Percentiles rank a stretch among this genome's conserved stretches.
phyloP scores from a whole-genome alignment of 768 basidiomycete species.

The Termitomyces bulborhizus region DNA sequence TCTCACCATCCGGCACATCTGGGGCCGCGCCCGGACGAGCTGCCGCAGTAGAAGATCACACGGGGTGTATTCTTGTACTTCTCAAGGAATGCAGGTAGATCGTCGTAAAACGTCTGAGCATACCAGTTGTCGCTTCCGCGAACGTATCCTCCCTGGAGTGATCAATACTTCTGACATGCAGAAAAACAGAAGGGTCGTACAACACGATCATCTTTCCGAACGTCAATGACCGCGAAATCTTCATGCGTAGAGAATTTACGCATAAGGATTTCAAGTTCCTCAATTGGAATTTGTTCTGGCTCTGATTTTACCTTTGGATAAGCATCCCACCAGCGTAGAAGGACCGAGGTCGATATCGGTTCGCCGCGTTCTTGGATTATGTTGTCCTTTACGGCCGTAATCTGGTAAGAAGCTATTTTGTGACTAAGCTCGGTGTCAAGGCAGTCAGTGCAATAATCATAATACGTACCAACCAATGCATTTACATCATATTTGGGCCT shows the following conservation, averaged over 20 bases:
- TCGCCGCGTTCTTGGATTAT: conserved; percentile 1
- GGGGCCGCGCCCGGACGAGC: conserved; percentile 45
- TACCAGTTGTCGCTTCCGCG: conserved; percentile 41
- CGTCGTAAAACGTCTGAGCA: conserved; percentile 46
- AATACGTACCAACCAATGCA: conserved; percentile 34
- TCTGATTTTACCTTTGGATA: conserved; percentile 35
- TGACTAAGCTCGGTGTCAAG: neutral
- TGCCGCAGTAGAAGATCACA: conserved; percentile 51
- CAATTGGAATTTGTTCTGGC: conserved; percentile 24
- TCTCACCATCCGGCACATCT: conserved; percentile 50
- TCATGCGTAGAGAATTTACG: conserved; percentile 9
- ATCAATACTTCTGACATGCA: neutral
- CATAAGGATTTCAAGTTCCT: conserved; percentile 32
- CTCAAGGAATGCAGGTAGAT: conserved; percentile 34
- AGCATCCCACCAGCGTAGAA: conserved; percentile 49
- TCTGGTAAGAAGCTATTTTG: conserved; percentile 36
- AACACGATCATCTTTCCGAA: conserved; percentile 38
- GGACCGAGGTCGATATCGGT: conserved; percentile 13
- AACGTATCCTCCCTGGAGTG: conserved; percentile 44
- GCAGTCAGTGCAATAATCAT: neutral
- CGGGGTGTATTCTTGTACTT: conserved; percentile 29
- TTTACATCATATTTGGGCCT: conserved; percentile 31
- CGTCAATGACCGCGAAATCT: conserved; percentile 41
- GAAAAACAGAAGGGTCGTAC: conserved; percentile 21
- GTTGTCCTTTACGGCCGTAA: conserved; percentile 36